Evolutionary conservation across 768 basidiomycete genomes (phyloP).

Genomic region (Podaxis sp.): DNA sequence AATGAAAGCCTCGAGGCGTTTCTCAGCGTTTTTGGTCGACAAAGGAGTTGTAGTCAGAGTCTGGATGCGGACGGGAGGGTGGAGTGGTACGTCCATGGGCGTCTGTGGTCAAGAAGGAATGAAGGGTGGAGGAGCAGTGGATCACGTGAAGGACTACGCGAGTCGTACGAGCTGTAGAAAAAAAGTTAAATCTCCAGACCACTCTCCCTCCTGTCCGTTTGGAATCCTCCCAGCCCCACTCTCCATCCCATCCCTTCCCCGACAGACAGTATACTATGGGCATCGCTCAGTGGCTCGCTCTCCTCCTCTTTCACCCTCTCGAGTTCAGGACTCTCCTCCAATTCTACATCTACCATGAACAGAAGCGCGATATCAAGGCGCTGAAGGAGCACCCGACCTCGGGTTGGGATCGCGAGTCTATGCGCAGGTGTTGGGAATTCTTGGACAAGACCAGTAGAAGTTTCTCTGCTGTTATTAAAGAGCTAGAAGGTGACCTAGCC

Average conservation of each 20-base stretch:
- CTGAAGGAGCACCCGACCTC: conserved; percentile 71
- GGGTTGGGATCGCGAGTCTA: conserved; percentile 81
- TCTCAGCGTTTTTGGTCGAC: conserved; percentile 35
- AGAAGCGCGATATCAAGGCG: conserved; percentile 77
- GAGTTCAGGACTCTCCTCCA: conserved; percentile 84
- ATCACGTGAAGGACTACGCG: conserved; percentile 4
- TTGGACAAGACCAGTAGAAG: conserved; percentile 86
- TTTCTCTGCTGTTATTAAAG: conserved; percentile 92
- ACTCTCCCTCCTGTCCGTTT: not conserved
- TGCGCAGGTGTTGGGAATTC: conserved; percentile 89
- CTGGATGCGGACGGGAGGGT: conserved; percentile 44
- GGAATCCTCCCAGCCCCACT: not conserved
- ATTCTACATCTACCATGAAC: conserved; percentile 79
- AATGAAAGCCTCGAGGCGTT: conserved; percentile 41
- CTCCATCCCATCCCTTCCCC: not conserved
- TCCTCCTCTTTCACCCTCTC: conserved; percentile 72
- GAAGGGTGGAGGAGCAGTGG: not conserved
- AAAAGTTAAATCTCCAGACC: not conserved
- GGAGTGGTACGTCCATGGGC: conserved; percentile 43
- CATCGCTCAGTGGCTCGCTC: conserved; percentile 53
- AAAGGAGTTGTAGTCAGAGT: conserved; percentile 30
- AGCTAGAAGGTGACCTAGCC: conserved; percentile 92
- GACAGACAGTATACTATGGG: conserved; percentile 36
- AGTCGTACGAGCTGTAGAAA: conserved; percentile 15
- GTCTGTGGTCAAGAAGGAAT: conserved; percentile 7